Base-by-base conservation (phyloP, 129 eudicot genomes). In the Apium graveolens region DNA sequence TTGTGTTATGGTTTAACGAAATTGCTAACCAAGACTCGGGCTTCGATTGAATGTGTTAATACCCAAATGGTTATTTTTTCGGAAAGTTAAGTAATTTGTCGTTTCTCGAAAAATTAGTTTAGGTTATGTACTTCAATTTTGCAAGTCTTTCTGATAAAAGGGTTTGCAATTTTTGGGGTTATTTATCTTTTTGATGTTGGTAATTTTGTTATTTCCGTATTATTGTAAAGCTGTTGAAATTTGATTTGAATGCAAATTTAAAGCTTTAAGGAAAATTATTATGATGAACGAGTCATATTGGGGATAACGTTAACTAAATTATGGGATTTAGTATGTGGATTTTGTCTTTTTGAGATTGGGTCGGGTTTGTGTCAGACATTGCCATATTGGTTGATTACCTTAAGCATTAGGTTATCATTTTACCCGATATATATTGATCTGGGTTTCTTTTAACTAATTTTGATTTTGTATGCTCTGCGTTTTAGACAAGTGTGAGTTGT, bases 401-500 rank as follows among this genome's bases (percentile, higher is more conserved):
- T 48, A 4, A 4, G 24, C 55, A 48, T 17, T 49, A 7, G 57
- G 57, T 49, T 49, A 49, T 4, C 5, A 5, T 49, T 5, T 49
- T 49, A 1, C 9, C 2, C 27, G 21, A 20, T 51, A 20, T 8
- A 51, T 51, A 7, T 24, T 20, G 11, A 20, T 51, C 10, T 20
- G 16, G 62, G 20, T 51, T 51, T 51, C 37, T 20, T 51, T 1
- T 20, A 51, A 51, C 16, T 26, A 10, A n/a, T 60, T 60, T 60
- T 60, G 27, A 51, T 18, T 57, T 0, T n/a, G 11, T 60, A 2
- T 60, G 32, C 16, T 60, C 66, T 46, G 60, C 5, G 13, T 27
- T 60, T 45, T 46, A 78, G 62, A 76, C 79, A 80, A 70, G 62
- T 79, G 76, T 77, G 42, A 73, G 49, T 60, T 82, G 76, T 72